Base-by-base conservation (phyloP, 768 basidiomycete species). In the Boletus huronensis region DNA sequence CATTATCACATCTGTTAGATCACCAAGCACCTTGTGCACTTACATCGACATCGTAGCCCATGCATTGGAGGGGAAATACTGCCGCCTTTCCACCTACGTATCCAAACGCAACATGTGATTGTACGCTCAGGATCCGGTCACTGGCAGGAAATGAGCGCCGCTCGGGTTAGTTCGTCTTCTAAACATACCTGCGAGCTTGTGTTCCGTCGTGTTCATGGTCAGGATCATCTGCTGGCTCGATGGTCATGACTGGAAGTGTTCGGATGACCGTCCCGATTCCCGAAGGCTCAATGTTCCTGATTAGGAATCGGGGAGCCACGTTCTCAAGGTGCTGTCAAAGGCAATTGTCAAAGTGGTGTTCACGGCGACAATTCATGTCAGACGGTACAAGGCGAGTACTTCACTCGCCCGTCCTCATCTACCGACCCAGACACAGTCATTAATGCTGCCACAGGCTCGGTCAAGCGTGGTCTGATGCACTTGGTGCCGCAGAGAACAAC, bases 11-110 rank as follows among this genome's bases (percentile, higher is more conserved):
- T 29, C 21, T 9, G 28, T 42, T 31, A 44, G 42, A 29, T 38
- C 32, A 44, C 9, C 43, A 44, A 19, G 49, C 17, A 29, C 17
- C 19, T 23, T 25, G n/a, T 50, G 34, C 48, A 73, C 81, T 71
- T 70, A 92, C 93, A 76, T 99, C 97, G 42, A 98, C 95, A 61
- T 99, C 93, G 72, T 88, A 98, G 11, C 93, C 96, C 42, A 98
- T 81, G 57, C 79, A 91, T 77, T 82, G 96, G 59, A 83, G 82
- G 1, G 87, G 85, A 62, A 88, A 89, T 6, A 84, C 80, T 0
- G 88, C 87, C 9, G 87, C 87, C 67, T 89, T 90, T 26, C 86
- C 85, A 54, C 95, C 96, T 7, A 95, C 96, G 64, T 96, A 98
- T 45, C 96, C 96, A 60, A 86, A 92, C 10, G 88, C 83, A 54